A percentile compares a stretch with the other conserved stretches of the same genome.
Conservation (phyloP, 257 asterid species). For the Solanum peruvianum region DNA sequence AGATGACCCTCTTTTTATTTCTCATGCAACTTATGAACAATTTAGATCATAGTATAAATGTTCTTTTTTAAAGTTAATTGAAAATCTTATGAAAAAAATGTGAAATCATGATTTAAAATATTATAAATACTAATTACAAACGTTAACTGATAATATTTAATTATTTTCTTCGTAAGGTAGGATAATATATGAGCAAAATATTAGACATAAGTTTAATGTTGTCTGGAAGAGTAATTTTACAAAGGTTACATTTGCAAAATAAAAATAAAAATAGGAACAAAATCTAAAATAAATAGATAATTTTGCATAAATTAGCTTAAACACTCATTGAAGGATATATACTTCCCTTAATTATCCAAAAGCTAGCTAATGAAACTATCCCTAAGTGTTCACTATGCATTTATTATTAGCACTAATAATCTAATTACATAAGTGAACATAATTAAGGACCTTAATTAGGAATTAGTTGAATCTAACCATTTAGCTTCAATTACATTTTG, state of each 20-base stretch:
- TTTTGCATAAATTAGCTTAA: too few species aligned
- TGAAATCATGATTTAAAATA: not conserved
- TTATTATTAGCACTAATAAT: not conserved
- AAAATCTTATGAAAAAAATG: not conserved
- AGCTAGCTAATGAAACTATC: not conserved
- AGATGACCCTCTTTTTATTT: not conserved
- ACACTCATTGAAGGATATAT: not conserved
- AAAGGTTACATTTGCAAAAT: not conserved
- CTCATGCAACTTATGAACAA: not conserved
- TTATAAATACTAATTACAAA: too few species aligned
- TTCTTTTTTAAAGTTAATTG: too few species aligned
- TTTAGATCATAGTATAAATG: not conserved
- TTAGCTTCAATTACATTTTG: not conserved
- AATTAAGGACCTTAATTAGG: not conserved
- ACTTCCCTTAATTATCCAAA: not conserved
- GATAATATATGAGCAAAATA: too few species aligned
- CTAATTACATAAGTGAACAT: too few species aligned
- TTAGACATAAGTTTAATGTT: not conserved
- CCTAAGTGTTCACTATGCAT: too few species aligned
- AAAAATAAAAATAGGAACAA: not conserved
- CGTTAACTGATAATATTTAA: too few species aligned
- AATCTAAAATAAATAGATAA: rapidly evolving
- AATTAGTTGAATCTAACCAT: not conserved
- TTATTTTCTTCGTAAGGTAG: too few species aligned
- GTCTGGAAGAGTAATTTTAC: not conserved